phyloP scores from a whole-genome alignment of 306 rosid genomes.

The Hippophae gyantsensis region DNA sequence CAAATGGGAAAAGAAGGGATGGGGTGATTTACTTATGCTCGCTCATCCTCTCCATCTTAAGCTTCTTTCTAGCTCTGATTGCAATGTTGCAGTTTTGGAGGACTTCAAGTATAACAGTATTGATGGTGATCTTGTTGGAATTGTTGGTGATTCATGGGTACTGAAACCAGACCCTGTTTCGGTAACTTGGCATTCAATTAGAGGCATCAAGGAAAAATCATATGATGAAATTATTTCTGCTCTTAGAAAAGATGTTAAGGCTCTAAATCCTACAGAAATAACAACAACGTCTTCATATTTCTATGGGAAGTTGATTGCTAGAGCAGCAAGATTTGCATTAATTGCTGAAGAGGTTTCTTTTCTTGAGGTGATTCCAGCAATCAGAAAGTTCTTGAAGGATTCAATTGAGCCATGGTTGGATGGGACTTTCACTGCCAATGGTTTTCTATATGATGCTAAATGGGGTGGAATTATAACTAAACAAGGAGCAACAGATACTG shows the following conservation, averaged over 20 bases:
- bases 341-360: conserved; percentile 71
- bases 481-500: conserved; percentile 48
- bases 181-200: conserved; percentile 67
- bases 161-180: conserved; percentile 49
- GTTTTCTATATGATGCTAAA: conserved; percentile 53
- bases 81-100: conserved; percentile 31
- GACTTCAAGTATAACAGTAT: conserved; percentile 61
- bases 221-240: conserved; percentile 42
- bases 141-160: conserved; percentile 70
- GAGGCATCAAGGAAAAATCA: conserved; percentile 40
- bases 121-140: conserved; percentile 86
- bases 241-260: conserved; percentile 48
- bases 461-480: conserved; percentile 80
- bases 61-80: conserved; percentile 28
- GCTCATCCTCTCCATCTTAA: conserved; percentile 83
- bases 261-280: conserved; percentile 28
- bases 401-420: conserved; percentile 77
- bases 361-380: conserved; percentile 43
- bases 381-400: conserved; percentile 47
- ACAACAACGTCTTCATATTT: conserved; percentile 38
- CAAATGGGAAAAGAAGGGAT: conserved; percentile 68
- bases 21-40: conserved; percentile 57
- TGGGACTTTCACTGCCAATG: conserved; percentile 69
- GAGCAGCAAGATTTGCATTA: conserved; percentile 80
- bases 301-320: conserved; percentile 65